Evolutionary conservation across 305 asterid genomes (phyloP), one percentile per base, ranked within the genome.

Genomic region (Fraxinus latifolia): DNA sequence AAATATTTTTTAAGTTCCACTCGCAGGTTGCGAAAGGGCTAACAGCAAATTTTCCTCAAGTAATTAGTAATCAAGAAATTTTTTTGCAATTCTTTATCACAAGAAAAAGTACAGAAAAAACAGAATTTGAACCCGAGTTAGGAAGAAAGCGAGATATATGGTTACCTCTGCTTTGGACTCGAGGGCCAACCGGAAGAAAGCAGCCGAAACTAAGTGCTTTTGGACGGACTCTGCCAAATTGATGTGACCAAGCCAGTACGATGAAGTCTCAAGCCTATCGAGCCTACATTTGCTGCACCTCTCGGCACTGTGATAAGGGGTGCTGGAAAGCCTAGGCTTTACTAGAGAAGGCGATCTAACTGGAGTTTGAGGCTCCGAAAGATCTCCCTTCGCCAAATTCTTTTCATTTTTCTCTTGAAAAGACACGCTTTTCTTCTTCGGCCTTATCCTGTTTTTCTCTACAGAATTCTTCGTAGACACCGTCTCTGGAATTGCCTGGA

Each of bases 221-320:
- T 92, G 92, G 0, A 84, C 93, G 0, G 91, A 81, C 79, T 94
- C 97, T 0, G 95, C 90, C 89, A 91, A 78, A 82, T 86, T 93
- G 90, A 94, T 93, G 84, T 94, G 98, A 27, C 87, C 86, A 5
- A 93, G 84, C 98, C 98, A 94, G 60, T 93, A 90, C 0, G 94
- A 84, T 0, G 97, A 87, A 0, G 93, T 87, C 88, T 93, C 97
- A 1, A 93, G 91, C 90, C 75, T 90, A 77, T 92, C 95, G 19
- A 88, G 90, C 85, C 94, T 88, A 87, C 98, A 94, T 82, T 92
- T 94, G 90, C 97, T 91, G 90, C 98, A 94, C 79, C 73, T 91
- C 80, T 88, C 92, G 0, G 94, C 97, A 34, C 91, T 94, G 2
- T 37, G 87, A 70, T 84, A 91, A 32, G 97, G 98, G 25, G 97